Percentiles rank a stretch among this genome's conserved stretches.
Evolutionary conservation across 2,329 filamentous ascomycete genomes (phyloP).

Genomic region (Diaporthe sp.): DNA sequence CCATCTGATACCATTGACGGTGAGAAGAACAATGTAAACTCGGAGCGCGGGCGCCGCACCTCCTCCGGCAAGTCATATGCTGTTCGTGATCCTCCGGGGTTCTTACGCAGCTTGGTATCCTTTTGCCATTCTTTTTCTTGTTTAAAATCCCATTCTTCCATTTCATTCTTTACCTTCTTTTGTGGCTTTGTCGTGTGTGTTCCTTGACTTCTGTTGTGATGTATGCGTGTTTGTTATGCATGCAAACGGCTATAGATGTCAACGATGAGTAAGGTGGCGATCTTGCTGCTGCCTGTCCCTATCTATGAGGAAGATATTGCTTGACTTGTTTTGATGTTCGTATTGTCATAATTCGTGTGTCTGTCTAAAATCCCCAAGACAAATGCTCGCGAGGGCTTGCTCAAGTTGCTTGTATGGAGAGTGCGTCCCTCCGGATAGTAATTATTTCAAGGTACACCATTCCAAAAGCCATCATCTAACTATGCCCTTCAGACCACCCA

Average conservation of each 20-base stretch:
- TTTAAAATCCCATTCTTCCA: neutral
- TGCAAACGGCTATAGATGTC: neutral
- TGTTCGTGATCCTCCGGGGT: neutral
- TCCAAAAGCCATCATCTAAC: neutral
- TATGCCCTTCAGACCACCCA: conserved; percentile 69
- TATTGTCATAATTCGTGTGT: neutral
- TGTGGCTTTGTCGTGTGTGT: neutral
- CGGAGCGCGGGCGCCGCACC: neutral
- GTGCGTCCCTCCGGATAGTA: neutral
- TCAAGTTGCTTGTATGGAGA: neutral
- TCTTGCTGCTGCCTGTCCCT: neutral
- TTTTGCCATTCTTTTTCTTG: neutral
- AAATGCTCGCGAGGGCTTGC: neutral
- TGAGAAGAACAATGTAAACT: neutral
- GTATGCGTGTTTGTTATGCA: neutral
- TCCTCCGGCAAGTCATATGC: neutral
- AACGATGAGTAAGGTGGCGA: neutral
- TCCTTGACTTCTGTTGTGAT: neutral
- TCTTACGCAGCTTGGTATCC: neutral
- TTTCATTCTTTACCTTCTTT: neutral
- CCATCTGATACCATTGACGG: neutral
- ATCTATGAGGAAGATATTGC: neutral
- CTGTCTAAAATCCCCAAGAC: neutral
- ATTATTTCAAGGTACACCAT: neutral
- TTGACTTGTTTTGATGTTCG: neutral